These are phyloP conservation scores for Anthracocystis setariae DNA, from an alignment of 1,284 basidiomycete species.

Conservation along the genomic window DNA sequence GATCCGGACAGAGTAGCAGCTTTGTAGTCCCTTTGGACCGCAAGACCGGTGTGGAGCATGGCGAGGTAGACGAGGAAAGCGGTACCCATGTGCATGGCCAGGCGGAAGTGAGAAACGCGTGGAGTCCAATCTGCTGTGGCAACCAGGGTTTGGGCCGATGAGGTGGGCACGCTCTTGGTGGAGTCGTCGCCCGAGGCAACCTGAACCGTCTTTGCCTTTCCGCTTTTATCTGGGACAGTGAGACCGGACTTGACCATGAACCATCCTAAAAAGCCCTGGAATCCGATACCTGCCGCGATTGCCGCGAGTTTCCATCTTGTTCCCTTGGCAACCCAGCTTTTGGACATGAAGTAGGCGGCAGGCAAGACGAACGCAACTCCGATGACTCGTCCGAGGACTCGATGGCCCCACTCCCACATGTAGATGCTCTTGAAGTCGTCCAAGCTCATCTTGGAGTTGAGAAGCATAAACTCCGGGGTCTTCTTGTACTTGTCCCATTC, in stretches of 20 bases:
- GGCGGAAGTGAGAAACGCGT: slow-evolving; percentile 93
- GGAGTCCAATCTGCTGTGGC: slow-evolving; percentile 69
- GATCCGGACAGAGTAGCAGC: slow-evolving; percentile 71
- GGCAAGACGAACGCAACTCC: slow-evolving; percentile 72
- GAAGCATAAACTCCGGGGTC: slow-evolving; percentile 83
- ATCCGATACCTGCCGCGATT: slow-evolving; percentile 83
- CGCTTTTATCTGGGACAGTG: slow-evolving; percentile 61
- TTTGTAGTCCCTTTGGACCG: slow-evolving; percentile 80
- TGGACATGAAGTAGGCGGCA: slow-evolving; percentile 51
- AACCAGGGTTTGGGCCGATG: slow-evolving; percentile 18
- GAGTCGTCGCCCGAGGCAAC: slow-evolving; percentile 16
- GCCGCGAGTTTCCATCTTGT: slow-evolving; percentile 76
- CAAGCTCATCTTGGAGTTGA: slow-evolving; percentile 87
- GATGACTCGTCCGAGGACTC: slow-evolving; percentile 89
- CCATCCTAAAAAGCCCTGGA: slow-evolving; percentile 94
- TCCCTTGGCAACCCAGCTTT: slow-evolving; percentile 24
- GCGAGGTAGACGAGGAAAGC: slow-evolving; percentile 90
- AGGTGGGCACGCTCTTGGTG: slow-evolving; percentile 16
- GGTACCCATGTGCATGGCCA: slow-evolving; percentile 91
- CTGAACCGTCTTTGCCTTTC: neutral
- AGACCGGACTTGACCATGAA: slow-evolving; percentile 99
- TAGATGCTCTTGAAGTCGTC: slow-evolving; percentile 96
- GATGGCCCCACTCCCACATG: slow-evolving; percentile 98
- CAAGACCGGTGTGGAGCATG: slow-evolving; percentile 86
- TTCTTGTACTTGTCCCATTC: slow-evolving; percentile 96